A percentile compares a stretch with the other conserved stretches of the same genome.
These are phyloP conservation scores for Iris pallida DNA, from an alignment of 116 monocot genomes.

Conservation along the genomic window DNA sequence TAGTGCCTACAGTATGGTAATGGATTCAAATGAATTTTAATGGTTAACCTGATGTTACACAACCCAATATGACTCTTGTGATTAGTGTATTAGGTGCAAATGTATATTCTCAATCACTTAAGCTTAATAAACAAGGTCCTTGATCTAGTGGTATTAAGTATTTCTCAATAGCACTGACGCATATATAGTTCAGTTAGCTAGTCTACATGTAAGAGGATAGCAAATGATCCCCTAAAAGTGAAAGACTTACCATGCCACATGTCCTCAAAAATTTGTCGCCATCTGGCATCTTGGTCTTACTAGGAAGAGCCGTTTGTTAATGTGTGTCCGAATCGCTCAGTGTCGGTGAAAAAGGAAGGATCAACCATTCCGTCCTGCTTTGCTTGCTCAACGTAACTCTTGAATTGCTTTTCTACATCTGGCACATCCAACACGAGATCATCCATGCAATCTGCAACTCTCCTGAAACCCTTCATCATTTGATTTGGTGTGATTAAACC, in stretches of 20 bases:
- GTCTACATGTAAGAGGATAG: too few relatives aligned
- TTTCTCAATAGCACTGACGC: too few relatives aligned
- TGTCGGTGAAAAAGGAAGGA: constrained; percentile 21
- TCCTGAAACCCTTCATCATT: constrained; percentile 63
- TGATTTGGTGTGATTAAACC: constrained; percentile 65
- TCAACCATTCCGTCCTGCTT: constrained; percentile 55
- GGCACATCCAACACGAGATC: constrained; percentile 69
- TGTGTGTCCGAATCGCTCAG: not conserved
- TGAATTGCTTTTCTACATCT: constrained; percentile 41
- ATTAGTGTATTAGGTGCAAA: too few relatives aligned
- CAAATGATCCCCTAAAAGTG: not conserved
- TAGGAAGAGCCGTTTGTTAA: not conserved
- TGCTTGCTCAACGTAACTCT: constrained; percentile 37
- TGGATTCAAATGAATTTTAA: too few relatives aligned
- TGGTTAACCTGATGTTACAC: too few relatives aligned
- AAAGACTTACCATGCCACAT: constrained; percentile 1
- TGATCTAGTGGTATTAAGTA: too few relatives aligned
- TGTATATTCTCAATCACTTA: too few relatives aligned
- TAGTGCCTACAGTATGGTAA: too few relatives aligned
- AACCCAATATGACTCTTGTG: too few relatives aligned
- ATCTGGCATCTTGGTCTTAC: not conserved
- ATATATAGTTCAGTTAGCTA: too few relatives aligned
- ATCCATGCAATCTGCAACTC: constrained; percentile 58
- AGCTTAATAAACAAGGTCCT: too few relatives aligned
- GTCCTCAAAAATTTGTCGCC: not conserved